Base-by-base conservation (phyloP, 257 asterid species). In the Agastache rugosa region DNA sequence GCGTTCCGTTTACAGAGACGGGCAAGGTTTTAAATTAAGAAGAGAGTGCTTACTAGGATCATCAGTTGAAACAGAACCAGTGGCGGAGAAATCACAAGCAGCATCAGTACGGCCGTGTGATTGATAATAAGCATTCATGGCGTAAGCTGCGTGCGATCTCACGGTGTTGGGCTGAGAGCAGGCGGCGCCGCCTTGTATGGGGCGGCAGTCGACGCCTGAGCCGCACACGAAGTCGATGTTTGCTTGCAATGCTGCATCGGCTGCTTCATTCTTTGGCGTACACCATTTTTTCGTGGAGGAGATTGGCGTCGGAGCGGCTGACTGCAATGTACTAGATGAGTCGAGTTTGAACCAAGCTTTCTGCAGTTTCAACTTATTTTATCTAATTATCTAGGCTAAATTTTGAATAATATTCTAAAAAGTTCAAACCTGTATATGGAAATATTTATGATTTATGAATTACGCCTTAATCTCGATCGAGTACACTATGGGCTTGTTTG, bases 91-190 rank as follows among this genome's bases (percentile, higher is more conserved):
- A 70, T 80, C 73, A 45, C 92, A 87, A 54, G 79, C 63, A 12
- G 27, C 61, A 17, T 54, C 82, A 5, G 70, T 63, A 45, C 80
- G 79, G n/a, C 87, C 90, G 11, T 77, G 53, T 71, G 82, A 65
- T 60, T 87, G 90, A 67, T 73, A 83, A 51, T 77, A 87, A 23
- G 88, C 84, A 19, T 87, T 87, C 92, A 87, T 85, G 35, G 88
- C 88, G 41, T 67, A 87, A 0, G 92, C 54, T 9, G 83, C 88
- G 25, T 82, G 90, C 0, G 83, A 78, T 44, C 77, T 69, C 1
- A 84, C 76, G 1, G 67, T 82, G 22, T 78, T 64, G 34, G 91
- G 91, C 83, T 73, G 72, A 11, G 73, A 86, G 78, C 88, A 86
- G 11, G 79, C 63, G 11, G 80, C 92, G 8, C 83, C 86, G 23